Evolutionary conservation across 2,329 filamentous ascomycete genomes (phyloP).

Genomic region (Septoria linicola): DNA sequence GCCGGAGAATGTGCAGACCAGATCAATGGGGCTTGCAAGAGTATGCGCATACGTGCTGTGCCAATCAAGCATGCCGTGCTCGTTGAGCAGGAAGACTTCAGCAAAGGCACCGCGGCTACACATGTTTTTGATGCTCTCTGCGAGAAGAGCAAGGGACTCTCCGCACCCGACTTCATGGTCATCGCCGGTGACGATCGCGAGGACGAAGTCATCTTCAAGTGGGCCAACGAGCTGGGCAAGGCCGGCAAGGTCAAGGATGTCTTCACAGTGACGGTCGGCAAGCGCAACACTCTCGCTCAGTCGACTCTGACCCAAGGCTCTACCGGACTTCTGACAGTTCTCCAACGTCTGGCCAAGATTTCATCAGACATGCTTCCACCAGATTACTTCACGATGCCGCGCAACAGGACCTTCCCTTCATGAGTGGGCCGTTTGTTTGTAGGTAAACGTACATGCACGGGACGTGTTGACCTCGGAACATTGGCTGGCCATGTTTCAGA

Average conservation of each 20-base stretch:
- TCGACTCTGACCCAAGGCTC: constrained; percentile 87
- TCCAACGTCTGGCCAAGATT: constrained; percentile 36
- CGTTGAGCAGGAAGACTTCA: constrained; percentile 82
- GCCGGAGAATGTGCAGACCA: constrained; percentile 89
- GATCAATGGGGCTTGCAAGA: constrained; percentile 89
- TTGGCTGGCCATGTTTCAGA: too few species aligned
- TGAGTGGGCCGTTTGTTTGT: too few species aligned
- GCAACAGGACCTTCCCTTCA: constrained; percentile 26
- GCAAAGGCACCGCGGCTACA: constrained; percentile 79
- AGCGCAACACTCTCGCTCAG: constrained; percentile 81
- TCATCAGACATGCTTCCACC: constrained; percentile 28
- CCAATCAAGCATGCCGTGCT: constrained; percentile 73
- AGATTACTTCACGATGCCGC: constrained; percentile 33
- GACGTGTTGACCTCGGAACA: too few species aligned
- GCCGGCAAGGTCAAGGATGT: constrained; percentile 56
- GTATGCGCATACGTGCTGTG: constrained; percentile 79
- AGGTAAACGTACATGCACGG: too few species aligned
- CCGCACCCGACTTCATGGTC: constrained; percentile 75
- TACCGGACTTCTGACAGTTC: constrained; percentile 60
- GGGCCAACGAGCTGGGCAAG: constrained; percentile 77
- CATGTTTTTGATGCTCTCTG: constrained; percentile 61
- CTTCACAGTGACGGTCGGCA: constrained; percentile 82
- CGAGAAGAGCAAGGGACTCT: constrained; percentile 19
- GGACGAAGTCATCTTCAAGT: constrained; percentile 89
- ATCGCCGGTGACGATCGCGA: constrained; percentile 88